Conservation (phyloP, 345 rosid genomes). For the Limnanthes douglasii region DNA sequence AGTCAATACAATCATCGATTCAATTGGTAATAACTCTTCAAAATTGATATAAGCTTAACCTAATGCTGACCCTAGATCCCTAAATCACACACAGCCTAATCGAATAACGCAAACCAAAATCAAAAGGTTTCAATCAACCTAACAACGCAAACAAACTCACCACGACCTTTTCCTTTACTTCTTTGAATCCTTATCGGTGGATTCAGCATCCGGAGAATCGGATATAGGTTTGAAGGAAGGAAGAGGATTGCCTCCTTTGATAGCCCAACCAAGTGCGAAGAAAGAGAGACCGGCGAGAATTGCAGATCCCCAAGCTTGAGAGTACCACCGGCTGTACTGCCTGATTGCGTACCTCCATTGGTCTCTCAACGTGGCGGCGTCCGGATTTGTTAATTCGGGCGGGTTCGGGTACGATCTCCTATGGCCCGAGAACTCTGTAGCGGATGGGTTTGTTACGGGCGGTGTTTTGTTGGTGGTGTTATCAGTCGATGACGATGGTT, state of each 20-base stretch:
- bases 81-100: no score
- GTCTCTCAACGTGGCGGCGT: conserved; percentile 60
- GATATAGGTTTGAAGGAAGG: conserved; percentile 34
- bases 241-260: conserved; percentile 81
- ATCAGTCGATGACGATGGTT: no score
- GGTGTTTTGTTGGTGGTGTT: no score
- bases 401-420: conserved; percentile 38
- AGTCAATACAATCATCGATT: no score
- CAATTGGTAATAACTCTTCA: no score
- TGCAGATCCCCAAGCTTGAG: conserved; percentile 89
- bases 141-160: conserved; percentile 10
- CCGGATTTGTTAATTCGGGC: conserved; percentile 49
- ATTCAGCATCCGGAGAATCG: conserved; percentile 7
- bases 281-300: conserved; percentile 74
- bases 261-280: conserved; percentile 76
- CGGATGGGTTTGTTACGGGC: no score
- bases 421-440: no score
- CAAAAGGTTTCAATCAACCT: background rate
- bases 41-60: no score
- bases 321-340: conserved; percentile 73
- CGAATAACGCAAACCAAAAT: no score
- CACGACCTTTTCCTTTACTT: no score
- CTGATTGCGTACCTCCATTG: conserved; percentile 72
- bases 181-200: conserved; percentile 3
- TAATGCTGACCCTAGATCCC: no score